Evolutionary conservation across 768 basidiomycete genomes (phyloP).

Genomic region (Rhizopogon vinicolor): DNA sequence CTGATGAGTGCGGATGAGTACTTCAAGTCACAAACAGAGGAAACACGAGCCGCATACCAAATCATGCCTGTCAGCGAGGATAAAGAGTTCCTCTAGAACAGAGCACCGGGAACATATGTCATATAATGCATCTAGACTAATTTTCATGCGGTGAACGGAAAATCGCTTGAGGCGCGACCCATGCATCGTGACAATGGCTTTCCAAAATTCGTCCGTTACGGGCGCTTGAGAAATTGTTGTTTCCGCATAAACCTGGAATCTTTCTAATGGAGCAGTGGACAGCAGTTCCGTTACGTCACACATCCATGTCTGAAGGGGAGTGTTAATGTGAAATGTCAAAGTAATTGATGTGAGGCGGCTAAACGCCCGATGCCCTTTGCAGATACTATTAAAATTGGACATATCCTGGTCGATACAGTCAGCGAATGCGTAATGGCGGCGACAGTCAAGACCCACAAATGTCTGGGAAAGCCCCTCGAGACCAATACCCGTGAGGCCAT

Average conservation of each 20-base stretch:
- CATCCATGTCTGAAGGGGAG: constrained; percentile 41
- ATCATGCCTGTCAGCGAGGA: constrained; percentile 44
- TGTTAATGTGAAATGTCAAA: constrained; percentile 41
- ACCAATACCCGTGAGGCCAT: constrained; percentile 48
- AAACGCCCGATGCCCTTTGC: constrained; percentile 32
- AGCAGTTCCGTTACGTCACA: constrained; percentile 38
- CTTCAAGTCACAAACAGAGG: background rate
- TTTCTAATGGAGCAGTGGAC: constrained; percentile 44
- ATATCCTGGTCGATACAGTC: constrained; percentile 42
- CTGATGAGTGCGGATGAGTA: constrained; percentile 3
- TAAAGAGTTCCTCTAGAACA: constrained; percentile 57
- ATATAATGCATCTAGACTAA: constrained; percentile 44
- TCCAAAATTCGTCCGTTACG: constrained; percentile 47
- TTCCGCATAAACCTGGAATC: constrained; percentile 60
- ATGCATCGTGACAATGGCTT: constrained; percentile 44
- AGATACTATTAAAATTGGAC: constrained; percentile 36
- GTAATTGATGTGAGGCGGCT: constrained; percentile 51
- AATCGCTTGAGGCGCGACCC: constrained; percentile 48
- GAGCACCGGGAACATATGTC: constrained; percentile 52
- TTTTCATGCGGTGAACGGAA: constrained; percentile 60
- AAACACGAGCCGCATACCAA: constrained; percentile 33
- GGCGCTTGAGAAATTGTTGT: constrained; percentile 34
- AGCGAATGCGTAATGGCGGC: background rate
- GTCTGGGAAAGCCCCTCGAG: constrained; percentile 58
- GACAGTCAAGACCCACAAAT: constrained; percentile 43